Conservation (phyloP, 331 rosid species). For the Acacia concinna region DNA sequence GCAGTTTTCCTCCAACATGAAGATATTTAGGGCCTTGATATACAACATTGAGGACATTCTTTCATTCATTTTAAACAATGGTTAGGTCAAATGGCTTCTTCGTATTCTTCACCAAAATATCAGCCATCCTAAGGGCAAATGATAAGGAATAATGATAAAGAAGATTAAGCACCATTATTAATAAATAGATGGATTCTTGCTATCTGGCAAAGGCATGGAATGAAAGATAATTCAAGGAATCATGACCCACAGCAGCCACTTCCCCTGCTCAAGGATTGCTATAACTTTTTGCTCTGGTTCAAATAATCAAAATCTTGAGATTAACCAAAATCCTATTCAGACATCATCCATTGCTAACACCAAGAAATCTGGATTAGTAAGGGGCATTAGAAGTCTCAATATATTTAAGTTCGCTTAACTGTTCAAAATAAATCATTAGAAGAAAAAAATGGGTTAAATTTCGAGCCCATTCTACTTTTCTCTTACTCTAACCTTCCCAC, state of each 20-base stretch:
- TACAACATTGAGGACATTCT: constrained; percentile 16
- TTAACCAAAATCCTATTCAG: neutral
- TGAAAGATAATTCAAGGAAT: constrained; percentile 13
- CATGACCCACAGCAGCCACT: neutral
- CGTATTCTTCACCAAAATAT: neutral
- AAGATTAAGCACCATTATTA: neutral
- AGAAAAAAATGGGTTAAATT: neutral
- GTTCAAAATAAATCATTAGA: neutral
- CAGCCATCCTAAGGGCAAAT: constrained; percentile 18
- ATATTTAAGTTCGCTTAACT: neutral
- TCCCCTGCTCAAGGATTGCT: neutral
- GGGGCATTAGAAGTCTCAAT: neutral
- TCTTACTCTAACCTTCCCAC: neutral
- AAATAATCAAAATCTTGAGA: neutral
- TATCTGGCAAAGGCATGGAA: neutral
- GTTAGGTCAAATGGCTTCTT: constrained; percentile 17
- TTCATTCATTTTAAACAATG: neutral
- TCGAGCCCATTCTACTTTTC: neutral
- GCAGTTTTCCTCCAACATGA: neutral
- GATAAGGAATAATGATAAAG: neutral
- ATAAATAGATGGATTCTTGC: neutral
- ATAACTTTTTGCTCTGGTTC: neutral
- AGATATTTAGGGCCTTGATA: neutral
- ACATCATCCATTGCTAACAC: neutral
- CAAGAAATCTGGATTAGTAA: neutral